Percentiles rank a stretch among this genome's conserved stretches.
These are phyloP conservation scores for Gloeostereum incarnatum DNA, from an alignment of 768 basidiomycete species.

Conservation along the genomic window DNA sequence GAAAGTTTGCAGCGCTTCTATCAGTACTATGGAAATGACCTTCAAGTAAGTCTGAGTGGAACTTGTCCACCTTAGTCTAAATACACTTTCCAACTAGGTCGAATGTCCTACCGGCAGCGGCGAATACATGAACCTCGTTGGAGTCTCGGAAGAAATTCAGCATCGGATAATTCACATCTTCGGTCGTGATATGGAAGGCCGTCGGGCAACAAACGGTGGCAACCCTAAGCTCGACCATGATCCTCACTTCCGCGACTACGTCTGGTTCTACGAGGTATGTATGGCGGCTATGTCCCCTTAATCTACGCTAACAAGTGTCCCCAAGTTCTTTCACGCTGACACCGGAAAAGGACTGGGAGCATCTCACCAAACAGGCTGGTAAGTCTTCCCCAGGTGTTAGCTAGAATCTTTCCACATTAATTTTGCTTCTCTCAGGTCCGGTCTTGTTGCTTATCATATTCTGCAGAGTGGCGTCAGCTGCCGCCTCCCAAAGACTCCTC, in stretches of 20 bases:
- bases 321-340: constrained; percentile 91
- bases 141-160: constrained; percentile 95
- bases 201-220: constrained; percentile 88
- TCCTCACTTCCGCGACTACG: constrained; percentile 93
- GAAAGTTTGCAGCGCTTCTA: constrained; percentile 96
- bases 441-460: constrained; percentile 85
- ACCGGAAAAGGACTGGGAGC: constrained; percentile 90
- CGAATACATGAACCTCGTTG: constrained; percentile 94
- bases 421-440: constrained; percentile 55
- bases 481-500: constrained; percentile 88
- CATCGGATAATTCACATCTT: constrained; percentile 99
- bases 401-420: not conserved
- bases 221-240: constrained; percentile 81
- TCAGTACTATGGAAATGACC: constrained; percentile 90
- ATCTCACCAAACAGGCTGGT: constrained; percentile 98
- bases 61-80: not conserved
- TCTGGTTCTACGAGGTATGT: constrained; percentile 88
- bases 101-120: constrained; percentile 97
- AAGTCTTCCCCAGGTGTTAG: constrained; percentile 12
- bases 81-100: constrained; percentile 30
- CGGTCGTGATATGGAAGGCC: constrained; percentile 80
- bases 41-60: constrained; percentile 47
- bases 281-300: not conserved
- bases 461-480: constrained; percentile 85
- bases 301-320: not conserved